Percentiles rank a stretch among this genome's conserved stretches.
phyloP scores from a whole-genome alignment of 305 asterid species.

The Fraxinus xanthoxyloides region DNA sequence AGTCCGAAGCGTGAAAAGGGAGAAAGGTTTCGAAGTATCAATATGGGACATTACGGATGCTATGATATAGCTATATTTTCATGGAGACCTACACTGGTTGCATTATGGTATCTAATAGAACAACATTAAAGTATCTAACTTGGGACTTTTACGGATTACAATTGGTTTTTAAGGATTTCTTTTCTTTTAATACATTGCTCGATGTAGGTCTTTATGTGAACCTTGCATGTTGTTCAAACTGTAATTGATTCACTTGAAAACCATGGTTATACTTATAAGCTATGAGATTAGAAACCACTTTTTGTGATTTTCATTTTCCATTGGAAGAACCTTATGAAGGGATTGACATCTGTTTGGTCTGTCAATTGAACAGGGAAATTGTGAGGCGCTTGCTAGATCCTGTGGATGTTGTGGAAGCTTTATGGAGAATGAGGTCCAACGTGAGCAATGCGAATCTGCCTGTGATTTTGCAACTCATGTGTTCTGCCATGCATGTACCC shows the following conservation, averaged over 20 bases:
- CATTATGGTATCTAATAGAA: neutral
- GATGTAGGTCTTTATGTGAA: neutral
- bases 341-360: neutral
- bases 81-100: neutral
- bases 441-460: constrained; percentile 64
- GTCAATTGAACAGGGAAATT: constrained; percentile 53
- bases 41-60: neutral
- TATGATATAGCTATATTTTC: neutral
- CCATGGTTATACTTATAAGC: neutral
- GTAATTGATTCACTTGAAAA: neutral
- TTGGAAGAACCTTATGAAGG: neutral
- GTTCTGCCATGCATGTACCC: constrained; percentile 67
- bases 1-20: neutral
- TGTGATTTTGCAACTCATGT: constrained; percentile 69
- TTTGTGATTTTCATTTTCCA: neutral
- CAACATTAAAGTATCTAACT: neutral
- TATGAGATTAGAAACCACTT: neutral
- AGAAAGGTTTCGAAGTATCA: neutral
- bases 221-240: neutral
- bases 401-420: constrained; percentile 61
- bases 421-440: constrained; percentile 59
- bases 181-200: neutral
- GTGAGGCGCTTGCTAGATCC: constrained; percentile 51
- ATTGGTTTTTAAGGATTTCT: neutral
- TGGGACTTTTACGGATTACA: neutral